Evolutionary conservation across 345 rosid genomes (phyloP).

Genomic region (Microcos paniculata): DNA sequence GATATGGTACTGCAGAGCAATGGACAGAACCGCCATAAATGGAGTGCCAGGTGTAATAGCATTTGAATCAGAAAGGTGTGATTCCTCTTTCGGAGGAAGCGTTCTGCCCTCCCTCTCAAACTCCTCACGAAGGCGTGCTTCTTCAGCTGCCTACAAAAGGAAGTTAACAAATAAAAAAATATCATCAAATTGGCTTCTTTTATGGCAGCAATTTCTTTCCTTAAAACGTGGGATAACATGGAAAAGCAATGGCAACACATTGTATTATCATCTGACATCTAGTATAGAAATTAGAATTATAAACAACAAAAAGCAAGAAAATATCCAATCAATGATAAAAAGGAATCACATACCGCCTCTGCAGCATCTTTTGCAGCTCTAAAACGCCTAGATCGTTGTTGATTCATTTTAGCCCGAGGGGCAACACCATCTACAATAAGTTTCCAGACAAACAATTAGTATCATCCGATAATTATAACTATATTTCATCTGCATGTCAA

Average conservation of each 20-base stretch:
- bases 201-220: neutral
- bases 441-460: conserved; percentile 19
- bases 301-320: neutral
- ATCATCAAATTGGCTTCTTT: conserved; percentile 4
- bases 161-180: neutral
- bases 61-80: conserved; percentile 79
- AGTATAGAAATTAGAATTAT: too few relatives aligned
- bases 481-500: neutral
- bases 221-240: conserved; percentile 1
- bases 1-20: conserved; percentile 82
- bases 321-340: conserved; percentile 4
- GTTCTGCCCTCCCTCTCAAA: conserved; percentile 84
- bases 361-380: conserved; percentile 92
- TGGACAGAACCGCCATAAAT: conserved; percentile 83
- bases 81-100: conserved; percentile 70
- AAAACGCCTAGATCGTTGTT: conserved; percentile 90
- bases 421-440: conserved; percentile 83
- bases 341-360: conserved; percentile 60
- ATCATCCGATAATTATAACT: conserved; percentile 6
- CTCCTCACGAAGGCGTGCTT: conserved; percentile 69
- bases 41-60: conserved; percentile 95
- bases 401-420: conserved; percentile 98
- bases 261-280: neutral
- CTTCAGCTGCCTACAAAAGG: conserved; percentile 73
- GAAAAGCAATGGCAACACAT: neutral